Conservation (phyloP, 306 rosid genomes). For the Hippophae rhamnoides region DNA sequence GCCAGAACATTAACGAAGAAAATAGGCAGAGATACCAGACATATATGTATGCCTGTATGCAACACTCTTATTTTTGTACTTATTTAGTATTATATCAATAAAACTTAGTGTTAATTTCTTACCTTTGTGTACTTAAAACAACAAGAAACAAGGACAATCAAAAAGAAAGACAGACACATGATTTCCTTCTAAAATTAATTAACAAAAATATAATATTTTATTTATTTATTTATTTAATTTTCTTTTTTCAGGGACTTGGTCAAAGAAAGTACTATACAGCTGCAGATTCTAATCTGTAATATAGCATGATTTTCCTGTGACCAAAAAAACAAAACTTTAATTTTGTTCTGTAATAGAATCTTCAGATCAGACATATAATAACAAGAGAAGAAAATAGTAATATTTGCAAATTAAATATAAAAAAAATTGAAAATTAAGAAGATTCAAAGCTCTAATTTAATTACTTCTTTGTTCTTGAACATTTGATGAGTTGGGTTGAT, state of each 20-base stretch:
- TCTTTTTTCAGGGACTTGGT: conserved; percentile 41
- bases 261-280: conserved; percentile 44
- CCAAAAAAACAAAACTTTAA: conserved; percentile 14
- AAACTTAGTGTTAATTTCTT: too few relatives aligned
- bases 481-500: conserved; percentile 30
- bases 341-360: conserved; percentile 27
- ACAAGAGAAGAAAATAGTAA: conserved; percentile 5
- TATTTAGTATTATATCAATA: too few relatives aligned
- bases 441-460: too few relatives aligned
- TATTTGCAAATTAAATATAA: background rate
- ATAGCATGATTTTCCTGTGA: conserved; percentile 54
- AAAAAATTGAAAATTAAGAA: too few relatives aligned
- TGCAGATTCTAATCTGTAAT: conserved; percentile 30
- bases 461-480: conserved; percentile 42
- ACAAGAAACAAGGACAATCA: too few relatives aligned
- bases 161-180: background rate
- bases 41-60: too few relatives aligned
- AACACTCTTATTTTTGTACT: too few relatives aligned
- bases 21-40: too few relatives aligned
- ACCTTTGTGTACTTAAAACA: too few relatives aligned
- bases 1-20: too few relatives aligned
- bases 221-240: background rate
- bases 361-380: conserved; percentile 9
- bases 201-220: background rate
- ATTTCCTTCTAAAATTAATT: conserved; percentile 3